These are phyloP conservation scores for Candida parachauliodes DNA, from an alignment of 805 yeast genomes.

Conservation along the genomic window DNA sequence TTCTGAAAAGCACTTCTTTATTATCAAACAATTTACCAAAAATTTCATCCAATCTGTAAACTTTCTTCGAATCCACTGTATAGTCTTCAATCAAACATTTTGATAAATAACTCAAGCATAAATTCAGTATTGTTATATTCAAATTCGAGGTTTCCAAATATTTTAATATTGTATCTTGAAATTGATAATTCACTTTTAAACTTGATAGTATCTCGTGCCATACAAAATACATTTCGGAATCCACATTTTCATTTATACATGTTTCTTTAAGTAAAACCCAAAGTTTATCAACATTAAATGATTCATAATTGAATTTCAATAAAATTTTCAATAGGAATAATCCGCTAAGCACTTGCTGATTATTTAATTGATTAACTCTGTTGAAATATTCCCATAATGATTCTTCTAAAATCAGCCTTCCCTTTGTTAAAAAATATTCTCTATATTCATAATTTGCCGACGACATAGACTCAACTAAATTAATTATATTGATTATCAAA, in stretches of 20 bases:
- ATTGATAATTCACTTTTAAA: conserved; percentile 1
- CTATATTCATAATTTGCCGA: conserved; percentile 13
- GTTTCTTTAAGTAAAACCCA: conserved; percentile 4
- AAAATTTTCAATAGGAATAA: conserved; percentile 35
- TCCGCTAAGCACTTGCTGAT: conserved; percentile 22
- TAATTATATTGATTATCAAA: conserved; percentile 3
- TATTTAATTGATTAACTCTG: conserved; percentile 4
- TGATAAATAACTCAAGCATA: conserved; percentile 8
- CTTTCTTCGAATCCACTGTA: background rate
- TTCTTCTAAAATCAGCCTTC: conserved; percentile 14
- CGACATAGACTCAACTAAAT: conserved; percentile 8
- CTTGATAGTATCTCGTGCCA: conserved; percentile 7
- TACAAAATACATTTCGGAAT: conserved; percentile 7
- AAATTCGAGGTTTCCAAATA: conserved; percentile 5
- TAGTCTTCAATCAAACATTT: conserved; percentile 4
- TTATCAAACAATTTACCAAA: conserved; percentile 25
- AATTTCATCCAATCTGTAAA: conserved; percentile 23
- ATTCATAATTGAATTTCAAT: conserved; percentile 22
- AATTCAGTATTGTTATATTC: background rate
- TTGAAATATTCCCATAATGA: conserved; percentile 20
- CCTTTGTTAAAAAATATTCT: conserved; percentile 15
- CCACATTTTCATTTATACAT: background rate
- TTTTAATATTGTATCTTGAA: conserved; percentile 6
- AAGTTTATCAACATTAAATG: conserved; percentile 4
- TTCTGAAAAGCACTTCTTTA: conserved; percentile 30